A percentile compares a stretch with the other conserved stretches of the same genome.
These are phyloP conservation scores for Lupinus albus DNA, from an alignment of 306 rosid genomes.

Conservation along the genomic window DNA sequence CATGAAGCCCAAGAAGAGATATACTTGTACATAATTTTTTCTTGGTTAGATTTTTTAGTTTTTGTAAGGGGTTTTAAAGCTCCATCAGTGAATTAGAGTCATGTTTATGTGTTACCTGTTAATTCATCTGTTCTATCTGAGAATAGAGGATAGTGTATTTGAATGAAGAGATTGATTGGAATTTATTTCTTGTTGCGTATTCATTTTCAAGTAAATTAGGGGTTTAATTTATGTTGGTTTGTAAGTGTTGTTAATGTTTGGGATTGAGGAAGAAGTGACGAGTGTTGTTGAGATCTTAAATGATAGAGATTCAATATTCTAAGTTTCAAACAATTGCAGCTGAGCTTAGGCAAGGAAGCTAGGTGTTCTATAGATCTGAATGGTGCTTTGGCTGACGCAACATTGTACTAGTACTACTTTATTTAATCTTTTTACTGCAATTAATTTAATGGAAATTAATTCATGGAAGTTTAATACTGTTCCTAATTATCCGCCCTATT, in stretches of 20 bases:
- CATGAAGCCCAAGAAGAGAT: constrained; percentile 27
- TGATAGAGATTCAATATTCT: constrained; percentile 47
- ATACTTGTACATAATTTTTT: constrained; percentile 46
- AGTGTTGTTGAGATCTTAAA: constrained; percentile 49
- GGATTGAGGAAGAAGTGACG: constrained; percentile 48
- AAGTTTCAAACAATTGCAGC: constrained; percentile 48
- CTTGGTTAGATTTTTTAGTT: constrained; percentile 14
- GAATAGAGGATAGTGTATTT: constrained; percentile 29
- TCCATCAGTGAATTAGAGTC: constrained; percentile 42
- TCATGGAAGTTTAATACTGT: no score
- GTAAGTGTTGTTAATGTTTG: constrained; percentile 35
- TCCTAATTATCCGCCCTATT: no score
- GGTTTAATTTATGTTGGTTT: constrained; percentile 29
- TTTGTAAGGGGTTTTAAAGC: constrained; percentile 32
- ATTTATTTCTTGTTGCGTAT: background rate
- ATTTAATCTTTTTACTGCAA: constrained; percentile 34
- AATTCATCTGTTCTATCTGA: constrained; percentile 27
- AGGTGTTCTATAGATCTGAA: constrained; percentile 45
- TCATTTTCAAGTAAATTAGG: no score
- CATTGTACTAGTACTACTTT: constrained; percentile 13
- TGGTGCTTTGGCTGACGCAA: constrained; percentile 58
- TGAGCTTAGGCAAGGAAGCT: constrained; percentile 53
- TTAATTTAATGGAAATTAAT: background rate
- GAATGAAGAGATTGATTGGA: constrained; percentile 39
- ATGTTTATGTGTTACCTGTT: constrained; percentile 27